Percentiles rank a stretch among this genome's conserved stretches.
Conservation (phyloP, 2,329 filamentous ascomycete genomes). For the Xylariaceae sp. region DNA sequence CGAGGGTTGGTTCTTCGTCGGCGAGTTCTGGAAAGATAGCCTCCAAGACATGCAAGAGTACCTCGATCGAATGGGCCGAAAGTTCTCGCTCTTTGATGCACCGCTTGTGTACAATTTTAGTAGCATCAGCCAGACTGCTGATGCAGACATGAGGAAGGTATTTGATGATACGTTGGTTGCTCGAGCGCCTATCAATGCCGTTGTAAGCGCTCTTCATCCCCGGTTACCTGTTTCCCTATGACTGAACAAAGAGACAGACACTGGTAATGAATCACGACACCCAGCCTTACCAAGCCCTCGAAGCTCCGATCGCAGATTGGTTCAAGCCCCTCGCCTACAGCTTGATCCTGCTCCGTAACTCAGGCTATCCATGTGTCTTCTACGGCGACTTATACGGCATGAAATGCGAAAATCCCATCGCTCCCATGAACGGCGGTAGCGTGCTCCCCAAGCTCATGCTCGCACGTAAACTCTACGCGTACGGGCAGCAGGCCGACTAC, state of each 20-base stretch:
- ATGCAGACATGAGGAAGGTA: conserved; percentile 60
- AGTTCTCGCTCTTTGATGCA: conserved; percentile 63
- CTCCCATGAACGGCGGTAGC: conserved; percentile 52
- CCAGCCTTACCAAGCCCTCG: conserved; percentile 38
- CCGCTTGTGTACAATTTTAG: conserved; percentile 69
- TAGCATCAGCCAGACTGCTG: conserved; percentile 52
- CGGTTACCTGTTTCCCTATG: not conserved
- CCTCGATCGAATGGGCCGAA: conserved; percentile 55
- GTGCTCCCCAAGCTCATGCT: conserved; percentile 58
- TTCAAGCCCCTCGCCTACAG: conserved; percentile 73
- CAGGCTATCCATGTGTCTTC: conserved; percentile 66
- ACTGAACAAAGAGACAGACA: conserved; percentile 36
- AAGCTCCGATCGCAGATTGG: conserved; percentile 60
- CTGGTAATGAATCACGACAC: conserved; percentile 74
- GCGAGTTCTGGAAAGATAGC: conserved; percentile 67
- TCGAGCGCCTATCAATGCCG: conserved; percentile 35
- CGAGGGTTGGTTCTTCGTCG: conserved; percentile 61
- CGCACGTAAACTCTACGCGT: conserved; percentile 64
- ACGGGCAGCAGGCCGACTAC: conserved; percentile 65
- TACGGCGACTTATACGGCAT: conserved; percentile 71
- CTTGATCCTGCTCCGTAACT: conserved; percentile 61
- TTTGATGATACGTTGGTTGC: conserved; percentile 60
- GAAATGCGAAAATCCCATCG: conserved; percentile 42
- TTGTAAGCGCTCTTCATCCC: conserved; percentile 13
- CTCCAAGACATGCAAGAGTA: conserved; percentile 55